Conservation (phyloP, 805 yeast species). For the Yarrowia deformans region DNA sequence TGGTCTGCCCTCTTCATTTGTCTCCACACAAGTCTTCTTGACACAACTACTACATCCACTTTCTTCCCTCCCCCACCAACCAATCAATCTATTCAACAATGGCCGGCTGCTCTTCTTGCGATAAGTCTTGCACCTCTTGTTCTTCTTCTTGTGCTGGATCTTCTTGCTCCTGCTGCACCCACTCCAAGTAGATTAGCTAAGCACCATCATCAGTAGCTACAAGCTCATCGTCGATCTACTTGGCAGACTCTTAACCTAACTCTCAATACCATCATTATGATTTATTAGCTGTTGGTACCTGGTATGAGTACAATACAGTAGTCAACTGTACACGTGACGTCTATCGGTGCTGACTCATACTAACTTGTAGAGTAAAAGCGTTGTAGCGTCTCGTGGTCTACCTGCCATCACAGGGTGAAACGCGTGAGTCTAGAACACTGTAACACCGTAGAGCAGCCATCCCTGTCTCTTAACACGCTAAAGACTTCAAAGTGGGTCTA, state of each 20-base stretch:
- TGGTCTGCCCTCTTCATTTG: background rate
- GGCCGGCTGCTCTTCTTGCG: constrained; percentile 36
- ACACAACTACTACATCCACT: constrained; percentile 2
- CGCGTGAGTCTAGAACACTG: too few relatives aligned
- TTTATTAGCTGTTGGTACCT: too few relatives aligned
- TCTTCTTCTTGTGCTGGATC: constrained; percentile 35
- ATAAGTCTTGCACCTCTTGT: constrained; percentile 31
- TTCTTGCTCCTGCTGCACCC: constrained; percentile 30
- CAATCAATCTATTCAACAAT: constrained; percentile 6
- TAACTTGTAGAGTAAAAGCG: too few relatives aligned
- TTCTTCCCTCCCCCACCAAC: background rate
- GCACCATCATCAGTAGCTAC: background rate
- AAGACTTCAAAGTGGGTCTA: too few relatives aligned
- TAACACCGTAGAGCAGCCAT: too few relatives aligned
- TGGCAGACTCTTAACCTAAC: background rate
- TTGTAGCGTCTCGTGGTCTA: too few relatives aligned
- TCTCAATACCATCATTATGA: background rate
- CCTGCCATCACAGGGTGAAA: too few relatives aligned
- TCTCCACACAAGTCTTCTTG: constrained; percentile 5
- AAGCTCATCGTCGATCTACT: background rate
- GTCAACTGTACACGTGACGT: too few relatives aligned
- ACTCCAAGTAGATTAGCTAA: constrained; percentile 22
- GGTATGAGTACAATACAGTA: too few relatives aligned
- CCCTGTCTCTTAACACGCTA: too few relatives aligned
- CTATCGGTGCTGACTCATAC: too few relatives aligned